Percentiles rank a stretch among this genome's conserved stretches.
Evolutionary conservation across 2,329 filamentous ascomycete genomes (phyloP).

Genomic region (Fusarium duplospermum): DNA sequence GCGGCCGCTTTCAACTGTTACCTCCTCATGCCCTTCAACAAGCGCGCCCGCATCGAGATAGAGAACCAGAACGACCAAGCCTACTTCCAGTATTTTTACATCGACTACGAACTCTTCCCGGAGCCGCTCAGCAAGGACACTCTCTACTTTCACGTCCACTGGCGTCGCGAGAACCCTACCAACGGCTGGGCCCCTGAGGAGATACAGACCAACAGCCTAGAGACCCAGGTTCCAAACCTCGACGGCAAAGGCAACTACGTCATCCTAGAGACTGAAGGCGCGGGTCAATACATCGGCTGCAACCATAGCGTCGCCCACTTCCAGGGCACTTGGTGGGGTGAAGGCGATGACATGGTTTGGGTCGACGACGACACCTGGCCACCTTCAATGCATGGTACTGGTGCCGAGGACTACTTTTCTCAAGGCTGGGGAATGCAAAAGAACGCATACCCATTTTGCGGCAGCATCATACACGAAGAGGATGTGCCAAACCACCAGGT

Average conservation of each 20-base stretch:
- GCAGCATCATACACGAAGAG: slow-evolving; percentile 49
- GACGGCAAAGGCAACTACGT: slow-evolving; percentile 46
- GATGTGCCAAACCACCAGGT: slow-evolving; percentile 49
- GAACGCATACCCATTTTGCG: slow-evolving; percentile 48
- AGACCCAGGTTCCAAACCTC: slow-evolving; percentile 48
- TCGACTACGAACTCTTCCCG: slow-evolving; percentile 49
- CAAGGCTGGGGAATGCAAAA: slow-evolving; percentile 53
- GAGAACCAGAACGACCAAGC: slow-evolving; percentile 49
- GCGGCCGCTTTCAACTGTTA: slow-evolving; percentile 50
- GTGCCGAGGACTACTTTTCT: slow-evolving; percentile 49
- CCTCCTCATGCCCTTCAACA: slow-evolving; percentile 50
- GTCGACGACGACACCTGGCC: slow-evolving; percentile 52
- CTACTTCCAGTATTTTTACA: slow-evolving; percentile 51
- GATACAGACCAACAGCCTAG: slow-evolving; percentile 49
- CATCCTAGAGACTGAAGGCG: slow-evolving; percentile 47
- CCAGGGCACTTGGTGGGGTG: slow-evolving; percentile 51
- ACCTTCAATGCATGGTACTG: slow-evolving; percentile 49
- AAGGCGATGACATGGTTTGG: slow-evolving; percentile 51
- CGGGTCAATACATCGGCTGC: slow-evolving; percentile 48
- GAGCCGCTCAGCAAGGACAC: slow-evolving; percentile 44
- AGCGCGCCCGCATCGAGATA: slow-evolving; percentile 49
- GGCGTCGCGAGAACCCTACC: slow-evolving; percentile 49
- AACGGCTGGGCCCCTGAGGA: slow-evolving; percentile 47
- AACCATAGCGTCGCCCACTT: slow-evolving; percentile 49
- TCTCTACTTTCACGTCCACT: slow-evolving; percentile 50